Conservation (phyloP, 495 filamentous ascomycete species). For the Penicillium simplicissimum region DNA sequence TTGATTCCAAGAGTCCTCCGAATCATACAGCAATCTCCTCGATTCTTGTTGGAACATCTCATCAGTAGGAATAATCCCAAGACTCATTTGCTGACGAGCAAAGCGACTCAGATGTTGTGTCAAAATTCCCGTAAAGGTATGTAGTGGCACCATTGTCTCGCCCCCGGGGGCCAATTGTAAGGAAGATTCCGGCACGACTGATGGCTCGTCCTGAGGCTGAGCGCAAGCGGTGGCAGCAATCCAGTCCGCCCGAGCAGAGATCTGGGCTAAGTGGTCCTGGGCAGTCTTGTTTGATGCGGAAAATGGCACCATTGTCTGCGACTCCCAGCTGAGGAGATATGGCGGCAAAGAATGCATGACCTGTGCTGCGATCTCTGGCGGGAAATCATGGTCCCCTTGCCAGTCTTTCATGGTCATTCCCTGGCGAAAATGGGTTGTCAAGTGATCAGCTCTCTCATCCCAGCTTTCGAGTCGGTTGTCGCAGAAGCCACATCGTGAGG, state of each 20-base stretch:
- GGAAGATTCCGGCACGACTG: not conserved
- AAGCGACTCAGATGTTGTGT: slow-evolving; percentile 46
- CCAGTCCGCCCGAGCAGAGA: slow-evolving; percentile 18
- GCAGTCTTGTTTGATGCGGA: slow-evolving; percentile 18
- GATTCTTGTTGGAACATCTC: slow-evolving; percentile 56
- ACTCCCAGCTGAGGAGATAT: slow-evolving; percentile 37
- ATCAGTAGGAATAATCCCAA: slow-evolving; percentile 54
- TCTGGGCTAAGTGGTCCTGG: slow-evolving; percentile 23
- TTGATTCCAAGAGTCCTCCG: slow-evolving; percentile 64
- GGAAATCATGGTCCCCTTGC: slow-evolving; percentile 70
- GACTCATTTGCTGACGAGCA: slow-evolving; percentile 42
- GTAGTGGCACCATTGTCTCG: slow-evolving; percentile 6
- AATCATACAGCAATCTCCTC: slow-evolving; percentile 58
- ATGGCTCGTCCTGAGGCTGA: not conserved
- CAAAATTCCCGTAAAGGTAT: slow-evolving; percentile 22
- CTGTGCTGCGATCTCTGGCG: slow-evolving; percentile 58
- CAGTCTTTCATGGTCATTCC: slow-evolving; percentile 65
- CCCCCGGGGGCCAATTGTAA: not conserved
- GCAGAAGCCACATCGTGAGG: slow-evolving; percentile 69
- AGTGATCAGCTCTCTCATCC: slow-evolving; percentile 60
- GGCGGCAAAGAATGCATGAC: slow-evolving; percentile 65
- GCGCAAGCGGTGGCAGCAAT: not conserved
- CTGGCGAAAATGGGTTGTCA: slow-evolving; percentile 64
- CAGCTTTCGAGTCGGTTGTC: slow-evolving; percentile 58
- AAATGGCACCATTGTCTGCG: slow-evolving; percentile 29